Evolutionary conservation across 306 rosid genomes (phyloP).

Genomic region (Prunus campanulata): DNA sequence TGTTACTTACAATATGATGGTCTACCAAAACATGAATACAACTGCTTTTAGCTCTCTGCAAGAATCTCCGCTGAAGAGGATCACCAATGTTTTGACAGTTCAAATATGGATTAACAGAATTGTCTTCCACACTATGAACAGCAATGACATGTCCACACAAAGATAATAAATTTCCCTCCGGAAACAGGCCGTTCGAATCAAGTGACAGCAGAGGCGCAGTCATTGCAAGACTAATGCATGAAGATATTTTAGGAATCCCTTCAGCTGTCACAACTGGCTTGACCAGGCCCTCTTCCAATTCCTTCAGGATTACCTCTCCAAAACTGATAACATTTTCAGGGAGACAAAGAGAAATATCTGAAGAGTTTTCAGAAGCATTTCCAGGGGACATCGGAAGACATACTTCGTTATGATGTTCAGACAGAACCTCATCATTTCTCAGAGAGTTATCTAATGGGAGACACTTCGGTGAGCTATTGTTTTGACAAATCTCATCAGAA

Average conservation of each 20-base stretch:
- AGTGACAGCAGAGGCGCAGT: conserved; percentile 18
- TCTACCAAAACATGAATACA: conserved; percentile 75
- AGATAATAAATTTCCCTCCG: conserved; percentile 67
- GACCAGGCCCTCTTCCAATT: conserved; percentile 29
- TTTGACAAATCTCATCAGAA: conserved; percentile 42
- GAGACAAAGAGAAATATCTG: conserved; percentile 65
- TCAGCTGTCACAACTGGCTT: conserved; percentile 35
- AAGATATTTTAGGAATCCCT: conserved; percentile 28
- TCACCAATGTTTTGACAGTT: conserved; percentile 32
- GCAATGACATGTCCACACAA: conserved; percentile 57
- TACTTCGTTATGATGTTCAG: conserved; percentile 35
- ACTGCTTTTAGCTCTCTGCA: conserved; percentile 34
- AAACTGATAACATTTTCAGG: conserved; percentile 41
- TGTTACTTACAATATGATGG: conserved; percentile 45
- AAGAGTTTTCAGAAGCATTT: conserved; percentile 33
- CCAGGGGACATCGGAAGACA: conserved; percentile 20
- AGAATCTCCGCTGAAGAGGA: conserved; percentile 40
- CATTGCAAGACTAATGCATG: conserved; percentile 15
- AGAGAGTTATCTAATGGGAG: conserved; percentile 31
- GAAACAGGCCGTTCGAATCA: conserved; percentile 49
- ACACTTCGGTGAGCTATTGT: conserved; percentile 24
- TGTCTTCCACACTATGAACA: conserved; percentile 41
- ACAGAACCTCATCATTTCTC: conserved; percentile 25
- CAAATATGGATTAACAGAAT: conserved; percentile 34
- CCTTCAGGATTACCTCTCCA: conserved; percentile 31